Evolutionary conservation across 805 yeast species (phyloP), one percentile per base, ranked within the genome.

Genomic region (Saccharomycopsis fibuligera): DNA sequence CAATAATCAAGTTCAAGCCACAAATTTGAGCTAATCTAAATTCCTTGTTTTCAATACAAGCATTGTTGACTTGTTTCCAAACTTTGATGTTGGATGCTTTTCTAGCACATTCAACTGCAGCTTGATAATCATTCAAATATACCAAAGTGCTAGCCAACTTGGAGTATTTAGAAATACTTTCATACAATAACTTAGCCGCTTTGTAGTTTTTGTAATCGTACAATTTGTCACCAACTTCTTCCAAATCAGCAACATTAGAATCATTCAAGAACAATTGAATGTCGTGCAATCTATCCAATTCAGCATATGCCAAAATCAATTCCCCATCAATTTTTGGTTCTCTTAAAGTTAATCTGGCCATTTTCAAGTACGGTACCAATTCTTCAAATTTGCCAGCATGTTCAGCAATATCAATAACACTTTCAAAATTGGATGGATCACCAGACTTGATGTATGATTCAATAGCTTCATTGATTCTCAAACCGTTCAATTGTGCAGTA

Each of bases 81-180:
- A 93, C 99, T 62, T 76, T 77, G 53, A 84, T 79, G 67, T 88
- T 89, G 31, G 96, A 86, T 2, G 99, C 98, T 70, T 91, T 93
- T 74, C 99, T 85, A 21, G 99, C 99, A 68, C 97, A 89, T 63
- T 93, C 98, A 54, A 93, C 99, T 45, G 99, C 99, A 49, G 87
- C 81, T 70, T 93, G 97, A 67, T 88, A 90, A 64, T 93, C 97
- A 48, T 80, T 81, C 61, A 93, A 73, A 71, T 82, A 89, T 31
- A 93, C 99, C 62, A 90, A 78, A 27, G 98, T 91, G n/a, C 96
- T 85, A 14, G 99, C 98, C 59, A 93, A 78, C 67, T 90, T 93
- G 43, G 96, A 84, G 75, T 95, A 91, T 70, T 91, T 93, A 36
- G 96, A 88, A 51, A 91, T 83, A 55, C 81, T 83, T 8, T 89